These are phyloP conservation scores for Fusarium sp. DNA, from an alignment of 2,329 filamentous ascomycete species.

Conservation along the genomic window DNA sequence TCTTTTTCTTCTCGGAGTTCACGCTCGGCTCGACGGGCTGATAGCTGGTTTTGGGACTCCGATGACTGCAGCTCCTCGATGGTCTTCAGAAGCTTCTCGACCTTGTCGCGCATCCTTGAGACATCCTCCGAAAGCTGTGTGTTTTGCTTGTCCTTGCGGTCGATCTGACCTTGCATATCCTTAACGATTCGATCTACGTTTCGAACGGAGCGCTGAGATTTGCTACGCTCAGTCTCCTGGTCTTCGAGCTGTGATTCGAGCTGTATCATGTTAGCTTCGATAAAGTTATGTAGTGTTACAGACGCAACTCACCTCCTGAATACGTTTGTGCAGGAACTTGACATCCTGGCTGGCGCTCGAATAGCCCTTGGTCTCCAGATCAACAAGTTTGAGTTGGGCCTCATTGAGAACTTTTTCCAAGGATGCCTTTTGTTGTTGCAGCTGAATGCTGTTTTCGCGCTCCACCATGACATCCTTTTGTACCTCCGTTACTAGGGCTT, in stretches of 20 bases:
- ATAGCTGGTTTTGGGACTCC: slow-evolving; percentile 83
- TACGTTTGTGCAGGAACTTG: slow-evolving; percentile 90
- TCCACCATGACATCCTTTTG: slow-evolving; percentile 92
- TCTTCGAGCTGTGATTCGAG: slow-evolving; percentile 88
- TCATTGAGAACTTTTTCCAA: slow-evolving; percentile 93
- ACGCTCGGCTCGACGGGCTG: slow-evolving; percentile 85
- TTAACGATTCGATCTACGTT: slow-evolving; percentile 95
- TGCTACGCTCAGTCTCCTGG: slow-evolving; percentile 80
- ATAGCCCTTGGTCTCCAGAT: slow-evolving; percentile 97
- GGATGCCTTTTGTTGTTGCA: slow-evolving; percentile 89
- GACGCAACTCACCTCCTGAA: slow-evolving; percentile 81
- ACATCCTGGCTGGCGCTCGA: slow-evolving; percentile 94
- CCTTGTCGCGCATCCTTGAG: slow-evolving; percentile 85
- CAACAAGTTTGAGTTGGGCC: slow-evolving; percentile 86
- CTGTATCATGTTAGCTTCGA: slow-evolving; percentile 55
- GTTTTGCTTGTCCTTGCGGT: slow-evolving; percentile 91
- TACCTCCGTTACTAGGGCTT: slow-evolving; percentile 85
- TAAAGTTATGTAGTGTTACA: neutral
- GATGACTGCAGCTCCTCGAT: slow-evolving; percentile 94
- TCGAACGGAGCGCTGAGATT: slow-evolving; percentile 86
- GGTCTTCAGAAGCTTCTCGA: slow-evolving; percentile 85
- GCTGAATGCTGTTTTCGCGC: slow-evolving; percentile 79
- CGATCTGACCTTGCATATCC: slow-evolving; percentile 90
- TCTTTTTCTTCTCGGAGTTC: slow-evolving; percentile 91
- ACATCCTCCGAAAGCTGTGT: slow-evolving; percentile 84